These are phyloP conservation scores for Saccharomycopsis microspora DNA, from an alignment of 805 yeast species.

Conservation along the genomic window DNA sequence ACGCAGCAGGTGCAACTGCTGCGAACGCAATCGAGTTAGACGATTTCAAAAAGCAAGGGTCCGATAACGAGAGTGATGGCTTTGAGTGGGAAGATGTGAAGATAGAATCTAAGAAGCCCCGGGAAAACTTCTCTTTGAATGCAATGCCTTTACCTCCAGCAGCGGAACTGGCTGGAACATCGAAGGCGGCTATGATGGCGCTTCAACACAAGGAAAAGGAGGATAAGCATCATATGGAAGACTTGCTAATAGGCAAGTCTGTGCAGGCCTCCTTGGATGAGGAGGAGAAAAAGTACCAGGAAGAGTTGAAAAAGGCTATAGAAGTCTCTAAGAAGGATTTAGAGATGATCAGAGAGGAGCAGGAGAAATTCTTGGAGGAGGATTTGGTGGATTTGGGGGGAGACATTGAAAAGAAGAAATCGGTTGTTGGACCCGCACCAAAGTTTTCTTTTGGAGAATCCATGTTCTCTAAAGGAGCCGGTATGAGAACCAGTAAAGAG, in stretches of 20 bases:
- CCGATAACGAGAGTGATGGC: constrained; percentile 31
- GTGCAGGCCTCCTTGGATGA: constrained; percentile 22
- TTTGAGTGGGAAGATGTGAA: constrained; percentile 68
- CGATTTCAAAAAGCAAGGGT: constrained; percentile 21
- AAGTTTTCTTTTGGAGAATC: constrained; percentile 14
- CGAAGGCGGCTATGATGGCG: constrained; percentile 1
- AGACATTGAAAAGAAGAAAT: not conserved
- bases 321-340: constrained; percentile 34
- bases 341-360: constrained; percentile 20
- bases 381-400: constrained; percentile 9
- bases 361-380: constrained; percentile 14
- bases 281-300: constrained; percentile 6
- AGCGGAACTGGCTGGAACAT: constrained; percentile 1
- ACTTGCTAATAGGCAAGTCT: constrained; percentile 14
- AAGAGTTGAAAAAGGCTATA: constrained; percentile 31
- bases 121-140: constrained; percentile 30
- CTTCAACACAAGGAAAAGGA: not conserved
- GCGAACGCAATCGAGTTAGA: constrained; percentile 39
- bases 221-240: constrained; percentile 15
- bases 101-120: constrained; percentile 20
- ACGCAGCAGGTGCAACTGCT: constrained; percentile 28
- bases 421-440: constrained; percentile 1
- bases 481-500: too few species aligned
- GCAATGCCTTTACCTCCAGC: constrained; percentile 28
- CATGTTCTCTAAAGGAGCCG: constrained; percentile 5